phyloP scores from a whole-genome alignment of 441 rosid species.

The Euphorbia corollata region DNA sequence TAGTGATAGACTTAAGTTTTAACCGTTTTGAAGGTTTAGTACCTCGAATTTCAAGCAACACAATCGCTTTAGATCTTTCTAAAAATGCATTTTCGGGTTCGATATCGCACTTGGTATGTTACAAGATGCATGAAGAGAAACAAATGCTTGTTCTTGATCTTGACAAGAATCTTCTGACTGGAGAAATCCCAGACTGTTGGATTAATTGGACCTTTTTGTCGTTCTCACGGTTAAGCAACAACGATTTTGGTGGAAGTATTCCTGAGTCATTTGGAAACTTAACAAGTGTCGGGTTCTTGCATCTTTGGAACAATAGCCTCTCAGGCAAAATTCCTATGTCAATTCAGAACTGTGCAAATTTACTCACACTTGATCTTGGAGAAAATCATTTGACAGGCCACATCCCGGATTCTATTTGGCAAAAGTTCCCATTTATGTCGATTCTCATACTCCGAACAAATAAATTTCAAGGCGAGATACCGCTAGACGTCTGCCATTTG shows the following conservation, averaged over 20 bases:
- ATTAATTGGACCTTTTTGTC: neutral
- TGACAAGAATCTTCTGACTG: constrained; percentile 11
- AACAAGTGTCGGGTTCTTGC: neutral
- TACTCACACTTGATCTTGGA: neutral
- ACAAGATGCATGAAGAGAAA: constrained; percentile 1
- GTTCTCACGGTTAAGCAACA: neutral
- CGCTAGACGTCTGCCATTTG: neutral
- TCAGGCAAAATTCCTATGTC: constrained; percentile 3
- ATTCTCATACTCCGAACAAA: constrained; percentile 1
- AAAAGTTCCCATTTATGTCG: neutral
- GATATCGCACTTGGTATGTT: neutral
- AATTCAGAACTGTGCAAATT: neutral
- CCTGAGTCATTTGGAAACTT: neutral
- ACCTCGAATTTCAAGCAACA: neutral
- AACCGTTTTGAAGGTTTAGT: neutral
- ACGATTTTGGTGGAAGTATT: neutral
- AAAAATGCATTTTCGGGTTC: constrained; percentile 9
- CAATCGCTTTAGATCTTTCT: neutral
- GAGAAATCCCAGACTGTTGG: constrained; percentile 10
- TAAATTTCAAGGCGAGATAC: constrained; percentile 6
- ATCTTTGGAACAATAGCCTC: constrained; percentile 11
- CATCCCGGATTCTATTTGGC: neutral
- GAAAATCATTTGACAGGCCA: neutral
- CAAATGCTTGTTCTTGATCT: neutral
- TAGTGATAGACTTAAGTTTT: neutral